A percentile compares a stretch with the other conserved stretches of the same genome.
phyloP scores from a whole-genome alignment of 148 eudicot genomes.

The Vaccinium vitisidaea region DNA sequence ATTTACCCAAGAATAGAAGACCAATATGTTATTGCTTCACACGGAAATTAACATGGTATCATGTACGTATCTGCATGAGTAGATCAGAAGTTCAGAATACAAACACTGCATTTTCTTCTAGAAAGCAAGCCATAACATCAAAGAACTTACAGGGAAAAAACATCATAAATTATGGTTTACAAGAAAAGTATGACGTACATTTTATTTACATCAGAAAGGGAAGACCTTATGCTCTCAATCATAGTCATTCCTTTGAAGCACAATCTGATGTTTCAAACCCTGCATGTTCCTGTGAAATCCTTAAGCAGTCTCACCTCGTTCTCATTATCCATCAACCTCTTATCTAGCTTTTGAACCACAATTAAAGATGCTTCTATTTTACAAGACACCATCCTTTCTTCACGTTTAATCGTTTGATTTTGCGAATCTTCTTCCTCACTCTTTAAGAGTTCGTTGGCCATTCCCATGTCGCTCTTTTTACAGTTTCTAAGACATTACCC shows the following conservation, averaged over 20 bases:
- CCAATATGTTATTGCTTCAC: neutral
- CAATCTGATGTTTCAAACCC: constrained; percentile 23
- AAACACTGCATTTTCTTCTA: neutral
- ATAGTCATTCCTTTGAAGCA: constrained; percentile 11
- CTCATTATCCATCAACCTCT: constrained; percentile 34
- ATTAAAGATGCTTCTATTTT: constrained; percentile 27
- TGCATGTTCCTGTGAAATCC: constrained; percentile 22
- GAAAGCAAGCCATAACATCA: neutral
- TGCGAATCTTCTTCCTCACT: neutral
- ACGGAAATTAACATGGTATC: neutral
- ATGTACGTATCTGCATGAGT: neutral
- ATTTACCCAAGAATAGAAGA: neutral
- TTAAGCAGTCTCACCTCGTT: constrained; percentile 32
- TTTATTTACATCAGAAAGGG: neutral
- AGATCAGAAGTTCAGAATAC: neutral
- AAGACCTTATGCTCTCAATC: neutral
- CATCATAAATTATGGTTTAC: neutral
- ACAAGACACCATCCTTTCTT: constrained; percentile 17
- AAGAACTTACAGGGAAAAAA: neutral
- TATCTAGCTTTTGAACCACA: constrained; percentile 25
- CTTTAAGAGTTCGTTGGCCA: too few relatives aligned
- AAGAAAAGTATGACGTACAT: neutral
- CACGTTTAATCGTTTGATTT: constrained; percentile 34
- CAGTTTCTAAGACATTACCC: too few relatives aligned
- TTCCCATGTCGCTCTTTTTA: neutral